Percentiles rank a stretch among this genome's conserved stretches.
These are phyloP conservation scores for Echria macrotheca DNA, from an alignment of 495 filamentous ascomycete genomes.

Conservation along the genomic window DNA sequence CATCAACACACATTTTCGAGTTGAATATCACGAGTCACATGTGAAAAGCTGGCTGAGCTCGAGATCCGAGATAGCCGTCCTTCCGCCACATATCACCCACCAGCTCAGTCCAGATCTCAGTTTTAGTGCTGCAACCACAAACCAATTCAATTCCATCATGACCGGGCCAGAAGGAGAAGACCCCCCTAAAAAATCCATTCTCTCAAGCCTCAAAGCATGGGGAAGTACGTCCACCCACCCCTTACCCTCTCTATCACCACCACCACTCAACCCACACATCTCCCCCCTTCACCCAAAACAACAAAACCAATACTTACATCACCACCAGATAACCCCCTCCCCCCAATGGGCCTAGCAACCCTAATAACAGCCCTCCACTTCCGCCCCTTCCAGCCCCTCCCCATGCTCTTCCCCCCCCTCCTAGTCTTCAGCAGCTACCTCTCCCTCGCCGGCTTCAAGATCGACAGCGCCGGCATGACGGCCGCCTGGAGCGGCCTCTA, in stretches of 20 bases:
- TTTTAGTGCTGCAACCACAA: too few relatives aligned
- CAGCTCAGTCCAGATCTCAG: too few relatives aligned
- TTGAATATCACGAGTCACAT: too few relatives aligned
- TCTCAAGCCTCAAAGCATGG: slow-evolving; percentile 56
- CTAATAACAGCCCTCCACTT: slow-evolving; percentile 72
- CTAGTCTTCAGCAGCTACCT: slow-evolving; percentile 85
- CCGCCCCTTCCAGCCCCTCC: slow-evolving; percentile 67
- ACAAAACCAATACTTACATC: not conserved
- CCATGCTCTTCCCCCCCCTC: slow-evolving; percentile 75
- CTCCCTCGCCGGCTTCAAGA: slow-evolving; percentile 70
- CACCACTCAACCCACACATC: not conserved
- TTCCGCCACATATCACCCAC: too few relatives aligned
- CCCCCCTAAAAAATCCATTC: slow-evolving; percentile 44
- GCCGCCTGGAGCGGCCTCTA: slow-evolving; percentile 87
- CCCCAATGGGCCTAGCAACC: slow-evolving; percentile 71
- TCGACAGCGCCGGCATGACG: slow-evolving; percentile 75
- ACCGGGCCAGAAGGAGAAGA: slow-evolving; percentile 31
- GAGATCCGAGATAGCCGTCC: too few relatives aligned
- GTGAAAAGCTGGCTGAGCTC: too few relatives aligned
- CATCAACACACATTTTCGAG: too few relatives aligned
- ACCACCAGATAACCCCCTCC: slow-evolving; percentile 65
- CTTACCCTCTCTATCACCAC: slow-evolving; percentile 1
- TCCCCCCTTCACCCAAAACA: not conserved
- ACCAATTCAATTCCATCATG: slow-evolving; percentile 32
- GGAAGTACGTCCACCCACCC: slow-evolving; percentile 54